phyloP scores from a whole-genome alignment of 495 filamentous ascomycete genomes.

The Echria macrotheca region DNA sequence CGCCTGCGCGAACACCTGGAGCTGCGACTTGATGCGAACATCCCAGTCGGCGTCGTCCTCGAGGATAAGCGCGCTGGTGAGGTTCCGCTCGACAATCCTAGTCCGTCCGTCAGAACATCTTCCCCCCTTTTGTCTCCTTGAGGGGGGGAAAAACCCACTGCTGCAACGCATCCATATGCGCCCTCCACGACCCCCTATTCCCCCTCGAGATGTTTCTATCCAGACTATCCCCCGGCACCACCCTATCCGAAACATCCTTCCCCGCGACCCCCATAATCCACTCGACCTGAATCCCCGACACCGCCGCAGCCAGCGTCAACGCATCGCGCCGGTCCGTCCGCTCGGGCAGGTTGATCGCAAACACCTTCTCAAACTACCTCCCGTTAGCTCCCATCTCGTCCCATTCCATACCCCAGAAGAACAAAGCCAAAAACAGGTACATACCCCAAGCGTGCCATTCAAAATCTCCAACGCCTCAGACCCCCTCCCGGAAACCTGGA shows the following conservation, averaged over 20 bases:
- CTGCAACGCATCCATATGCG: constrained; percentile 42
- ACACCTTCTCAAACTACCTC: constrained; percentile 53
- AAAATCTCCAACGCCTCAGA: constrained; percentile 15
- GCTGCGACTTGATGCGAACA: constrained; percentile 37
- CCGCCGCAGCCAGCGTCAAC: constrained; percentile 47
- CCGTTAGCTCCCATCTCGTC: too few relatives aligned
- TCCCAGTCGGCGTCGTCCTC: constrained; percentile 52
- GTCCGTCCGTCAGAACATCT: too few relatives aligned
- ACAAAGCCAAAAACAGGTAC: not conserved
- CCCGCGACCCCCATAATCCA: constrained; percentile 51
- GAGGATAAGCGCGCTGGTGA: constrained; percentile 40
- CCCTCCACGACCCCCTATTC: constrained; percentile 42
- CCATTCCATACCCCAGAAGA: not conserved
- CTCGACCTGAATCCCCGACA: constrained; percentile 48
- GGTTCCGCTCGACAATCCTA: constrained; percentile 30
- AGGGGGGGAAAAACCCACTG: constrained; percentile 17
- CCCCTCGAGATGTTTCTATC: constrained; percentile 22
- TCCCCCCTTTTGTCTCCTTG: too few relatives aligned
- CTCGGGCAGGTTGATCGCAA: constrained; percentile 56
- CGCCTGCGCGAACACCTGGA: constrained; percentile 34
- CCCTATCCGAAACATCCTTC: constrained; percentile 32
- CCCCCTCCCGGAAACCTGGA: not conserved
- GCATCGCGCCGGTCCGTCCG: constrained; percentile 60
- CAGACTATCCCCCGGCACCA: constrained; percentile 19
- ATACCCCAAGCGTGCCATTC: constrained; percentile 31